Base-by-base conservation (phyloP, 2,329 filamentous ascomycete genomes). In the Phoma sp. region DNA sequence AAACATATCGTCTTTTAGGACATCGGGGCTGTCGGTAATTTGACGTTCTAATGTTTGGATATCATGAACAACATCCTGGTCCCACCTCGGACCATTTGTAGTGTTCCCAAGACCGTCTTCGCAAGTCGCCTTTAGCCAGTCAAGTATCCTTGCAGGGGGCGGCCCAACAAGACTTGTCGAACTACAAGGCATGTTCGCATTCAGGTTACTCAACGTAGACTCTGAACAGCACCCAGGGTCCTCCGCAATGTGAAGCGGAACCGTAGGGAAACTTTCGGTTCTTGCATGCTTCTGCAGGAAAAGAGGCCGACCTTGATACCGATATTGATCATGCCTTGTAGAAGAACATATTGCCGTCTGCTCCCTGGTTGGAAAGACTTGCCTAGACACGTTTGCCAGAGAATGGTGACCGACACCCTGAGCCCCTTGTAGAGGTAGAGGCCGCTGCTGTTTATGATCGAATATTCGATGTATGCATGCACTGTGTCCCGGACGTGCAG, bases 401-500 rank as follows among this genome's bases (percentile, higher is more conserved):
- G 61, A 58, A 5, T 70, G 66, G 34, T 70, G 68, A 23, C 60
- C 42, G 2, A 43, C 25, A 9, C 25, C 37, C 15, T 33, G 25
- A 28, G 34, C 2, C 11, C 42, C 11, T 9, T 39, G 39, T 21
- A 6, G 53, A 25, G 12, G 34, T 10, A 30, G 17, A 9, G 54
- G 50, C 17, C 38, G 46, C 12, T 52, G 56, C 9, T 56, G 52
- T 12, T 60, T 59, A 14, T 60, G 47, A 28, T 67, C 59, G 32
- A 73, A 74, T 6, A 71, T 67, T 30, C 66, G 61, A 17, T 56
- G 66, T 61, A 73, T 71, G 15, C 67, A 61, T 14, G 47, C 61
- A 3, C 63, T 50, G 53, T 73, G 60, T 4, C 69, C 65, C n/a
- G 57, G 53, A 25, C 70, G 64, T 17, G 70, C 69, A 18, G 71